Conservation (phyloP, 179 eudicot genomes). For the Carnegiea gigantea region DNA sequence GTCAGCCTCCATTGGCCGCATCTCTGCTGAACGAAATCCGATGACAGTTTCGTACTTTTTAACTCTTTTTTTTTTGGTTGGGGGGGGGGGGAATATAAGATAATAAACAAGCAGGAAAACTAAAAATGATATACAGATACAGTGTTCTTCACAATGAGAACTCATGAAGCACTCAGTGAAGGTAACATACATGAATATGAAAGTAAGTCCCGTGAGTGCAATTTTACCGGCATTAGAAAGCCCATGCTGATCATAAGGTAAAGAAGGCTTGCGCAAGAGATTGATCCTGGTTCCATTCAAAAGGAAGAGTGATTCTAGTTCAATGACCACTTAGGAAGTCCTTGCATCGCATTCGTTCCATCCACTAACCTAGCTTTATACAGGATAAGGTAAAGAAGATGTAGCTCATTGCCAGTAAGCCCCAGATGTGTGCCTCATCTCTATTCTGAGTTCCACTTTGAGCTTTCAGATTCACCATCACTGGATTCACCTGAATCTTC, state of each 20-base stretch:
- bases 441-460: conserved; percentile 35
- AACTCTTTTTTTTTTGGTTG: too few species aligned
- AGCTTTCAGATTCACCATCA: conserved; percentile 32
- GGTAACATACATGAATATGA: background rate
- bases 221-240: background rate
- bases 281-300: background rate
- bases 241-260: background rate
- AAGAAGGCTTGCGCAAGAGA: background rate
- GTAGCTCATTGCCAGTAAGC: background rate
- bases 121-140: background rate
- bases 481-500: conserved; percentile 23
- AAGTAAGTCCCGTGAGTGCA: background rate
- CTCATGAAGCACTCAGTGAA: background rate
- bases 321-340: background rate
- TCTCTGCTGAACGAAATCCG: too few species aligned
- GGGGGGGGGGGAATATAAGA: too few species aligned
- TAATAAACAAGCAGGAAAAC: too few species aligned
- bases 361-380: background rate
- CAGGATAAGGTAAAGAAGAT: background rate
- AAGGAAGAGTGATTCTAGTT: background rate
- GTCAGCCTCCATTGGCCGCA: too few species aligned
- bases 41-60: too few species aligned
- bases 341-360: background rate
- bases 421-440: conserved; percentile 12
- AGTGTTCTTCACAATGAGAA: background rate